These are phyloP conservation scores for Paramecium octaurelia DNA, from an alignment of 73 alveolate genomes.

Conservation along the genomic window DNA sequence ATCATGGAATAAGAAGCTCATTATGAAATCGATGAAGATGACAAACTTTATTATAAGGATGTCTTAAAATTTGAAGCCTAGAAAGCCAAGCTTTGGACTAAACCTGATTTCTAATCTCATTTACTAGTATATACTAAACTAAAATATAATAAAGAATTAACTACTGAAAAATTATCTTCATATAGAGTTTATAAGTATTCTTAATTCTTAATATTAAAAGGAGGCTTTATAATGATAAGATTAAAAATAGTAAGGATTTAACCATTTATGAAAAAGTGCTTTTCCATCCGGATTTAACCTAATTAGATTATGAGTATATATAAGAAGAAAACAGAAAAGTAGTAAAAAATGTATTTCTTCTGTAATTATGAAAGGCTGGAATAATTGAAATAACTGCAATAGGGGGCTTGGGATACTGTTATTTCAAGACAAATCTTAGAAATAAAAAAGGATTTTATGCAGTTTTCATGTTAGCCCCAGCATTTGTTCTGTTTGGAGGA, in stretches of 20 bases:
- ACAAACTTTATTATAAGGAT: not conserved
- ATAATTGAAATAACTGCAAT: not conserved
- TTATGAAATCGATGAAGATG: constrained; percentile 35
- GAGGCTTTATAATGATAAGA: constrained; percentile 19
- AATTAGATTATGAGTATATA: not conserved
- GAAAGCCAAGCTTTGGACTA: constrained; percentile 26
- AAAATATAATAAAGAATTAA: not conserved
- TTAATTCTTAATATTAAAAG: not conserved
- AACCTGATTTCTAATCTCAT: constrained; percentile 33
- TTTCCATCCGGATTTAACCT: constrained; percentile 16
- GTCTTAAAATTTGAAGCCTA: not conserved
- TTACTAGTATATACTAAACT: not conserved
- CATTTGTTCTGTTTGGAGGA: not conserved
- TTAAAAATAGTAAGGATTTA: not conserved
- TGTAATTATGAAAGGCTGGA: not conserved
- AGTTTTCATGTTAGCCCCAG: not conserved
- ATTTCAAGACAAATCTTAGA: not conserved
- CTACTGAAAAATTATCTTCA: not conserved
- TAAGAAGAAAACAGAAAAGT: constrained; percentile 1
- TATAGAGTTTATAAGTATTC: constrained; percentile 20
- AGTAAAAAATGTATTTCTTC: not conserved
- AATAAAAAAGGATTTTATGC: not conserved
- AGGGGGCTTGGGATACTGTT: not conserved
- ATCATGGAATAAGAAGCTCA: not conserved
- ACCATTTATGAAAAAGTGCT: constrained; percentile 1